Evolutionary conservation across 169 alveolate genomes (phyloP).

Genomic region (Eimeria praecox): DNA sequence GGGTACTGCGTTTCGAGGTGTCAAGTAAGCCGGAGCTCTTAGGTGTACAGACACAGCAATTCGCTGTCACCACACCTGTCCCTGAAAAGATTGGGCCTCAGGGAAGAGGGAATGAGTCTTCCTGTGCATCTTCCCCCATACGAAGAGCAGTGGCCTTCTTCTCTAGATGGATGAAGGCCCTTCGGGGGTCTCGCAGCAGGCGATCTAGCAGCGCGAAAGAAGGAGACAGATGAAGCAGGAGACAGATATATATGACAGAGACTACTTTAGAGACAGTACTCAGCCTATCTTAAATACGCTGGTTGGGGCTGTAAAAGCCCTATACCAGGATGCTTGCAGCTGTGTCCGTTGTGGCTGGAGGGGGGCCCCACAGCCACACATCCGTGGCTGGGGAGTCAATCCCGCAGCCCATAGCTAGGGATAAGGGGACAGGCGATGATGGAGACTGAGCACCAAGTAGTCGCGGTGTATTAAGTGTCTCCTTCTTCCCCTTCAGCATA

Average conservation of each 20-base stretch:
- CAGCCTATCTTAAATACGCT: not conserved
- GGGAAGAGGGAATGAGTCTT: not conserved
- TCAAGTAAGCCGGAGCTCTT: not conserved
- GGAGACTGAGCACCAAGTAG: not conserved
- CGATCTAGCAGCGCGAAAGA: not conserved
- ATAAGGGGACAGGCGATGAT: not conserved
- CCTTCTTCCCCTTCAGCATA: too few species aligned
- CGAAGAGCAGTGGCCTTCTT: not conserved
- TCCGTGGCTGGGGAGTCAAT: not conserved
- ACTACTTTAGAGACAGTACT: not conserved
- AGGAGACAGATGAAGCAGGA: not conserved
- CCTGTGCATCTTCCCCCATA: not conserved
- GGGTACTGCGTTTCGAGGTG: not conserved
- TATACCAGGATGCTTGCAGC: not conserved
- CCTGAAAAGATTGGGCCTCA: not conserved
- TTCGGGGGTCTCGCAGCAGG: not conserved
- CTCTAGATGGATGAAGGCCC: not conserved
- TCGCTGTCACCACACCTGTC: conserved; percentile 4
- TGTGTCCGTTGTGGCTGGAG: not conserved
- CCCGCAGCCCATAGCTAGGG: too few species aligned
- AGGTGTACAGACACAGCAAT: not conserved
- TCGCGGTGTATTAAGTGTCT: not conserved
- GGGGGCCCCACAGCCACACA: conserved; percentile 2
- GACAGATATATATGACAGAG: not conserved
- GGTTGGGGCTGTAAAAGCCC: not conserved